These are phyloP conservation scores for Medicago ruthenica DNA, from an alignment of 306 rosid genomes.

Conservation along the genomic window DNA sequence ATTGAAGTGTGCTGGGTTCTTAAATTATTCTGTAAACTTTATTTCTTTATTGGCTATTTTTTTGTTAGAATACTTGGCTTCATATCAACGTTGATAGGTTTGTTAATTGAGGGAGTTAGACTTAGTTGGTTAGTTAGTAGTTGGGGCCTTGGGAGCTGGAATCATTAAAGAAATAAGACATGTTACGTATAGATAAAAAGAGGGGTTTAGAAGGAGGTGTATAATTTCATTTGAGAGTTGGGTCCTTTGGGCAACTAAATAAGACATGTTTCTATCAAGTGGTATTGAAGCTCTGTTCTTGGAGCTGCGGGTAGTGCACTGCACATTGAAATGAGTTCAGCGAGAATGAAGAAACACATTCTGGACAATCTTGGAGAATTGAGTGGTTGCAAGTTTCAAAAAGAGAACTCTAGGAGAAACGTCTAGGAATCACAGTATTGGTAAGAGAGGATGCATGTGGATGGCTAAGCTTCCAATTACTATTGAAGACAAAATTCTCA, in stretches of 20 bases:
- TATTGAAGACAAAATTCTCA: background rate
- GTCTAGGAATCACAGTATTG: background rate
- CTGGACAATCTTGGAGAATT: slow-evolving; percentile 9
- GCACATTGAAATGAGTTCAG: slow-evolving; percentile 13
- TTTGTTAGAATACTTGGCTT: slow-evolving; percentile 30
- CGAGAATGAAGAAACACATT: background rate
- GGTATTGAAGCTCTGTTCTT: background rate
- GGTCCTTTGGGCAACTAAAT: background rate
- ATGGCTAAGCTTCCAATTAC: background rate
- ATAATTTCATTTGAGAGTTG: slow-evolving; percentile 9
- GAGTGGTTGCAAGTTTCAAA: background rate
- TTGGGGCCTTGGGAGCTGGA: background rate
- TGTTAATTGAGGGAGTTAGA: slow-evolving; percentile 9
- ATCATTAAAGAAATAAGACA: slow-evolving; percentile 5
- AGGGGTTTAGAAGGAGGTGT: background rate
- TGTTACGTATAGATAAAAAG: background rate
- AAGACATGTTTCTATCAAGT: background rate
- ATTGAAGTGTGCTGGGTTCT: slow-evolving; percentile 23
- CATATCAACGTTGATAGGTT: background rate
- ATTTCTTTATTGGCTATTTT: slow-evolving; percentile 13
- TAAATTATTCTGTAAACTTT: slow-evolving; percentile 1
- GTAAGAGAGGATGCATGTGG: background rate
- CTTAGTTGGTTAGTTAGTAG: background rate
- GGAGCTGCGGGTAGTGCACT: background rate
- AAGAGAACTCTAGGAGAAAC: background rate